These are phyloP conservation scores for Chlamydomonas incerta DNA, from an alignment of 139 green algal species.

Conservation along the genomic window DNA sequence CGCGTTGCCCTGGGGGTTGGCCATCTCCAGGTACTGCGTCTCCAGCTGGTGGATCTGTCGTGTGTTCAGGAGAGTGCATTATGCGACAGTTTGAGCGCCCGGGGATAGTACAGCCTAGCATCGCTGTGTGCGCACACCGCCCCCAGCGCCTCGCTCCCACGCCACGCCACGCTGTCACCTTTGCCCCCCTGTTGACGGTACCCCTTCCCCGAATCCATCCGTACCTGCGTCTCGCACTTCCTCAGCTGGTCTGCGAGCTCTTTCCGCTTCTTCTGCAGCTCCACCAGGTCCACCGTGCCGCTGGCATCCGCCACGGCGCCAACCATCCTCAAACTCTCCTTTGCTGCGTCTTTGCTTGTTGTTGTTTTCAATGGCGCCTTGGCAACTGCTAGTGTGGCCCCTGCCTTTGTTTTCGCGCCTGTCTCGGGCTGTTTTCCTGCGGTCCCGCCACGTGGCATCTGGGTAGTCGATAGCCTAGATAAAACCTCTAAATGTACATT, in stretches of 20 bases:
- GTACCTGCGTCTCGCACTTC: constrained; percentile 58
- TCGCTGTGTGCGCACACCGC: too few species aligned
- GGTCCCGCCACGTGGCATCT: too few species aligned
- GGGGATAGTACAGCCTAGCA: too few species aligned
- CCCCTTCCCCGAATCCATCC: background rate
- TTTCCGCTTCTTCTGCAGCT: constrained; percentile 60
- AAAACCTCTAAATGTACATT: background rate
- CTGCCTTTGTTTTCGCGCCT: too few species aligned
- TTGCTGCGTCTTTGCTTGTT: background rate
- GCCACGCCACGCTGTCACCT: too few species aligned
- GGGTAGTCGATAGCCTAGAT: too few species aligned
- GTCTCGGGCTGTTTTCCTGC: too few species aligned
- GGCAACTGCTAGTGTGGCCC: background rate
- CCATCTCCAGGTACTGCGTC: constrained; percentile 70
- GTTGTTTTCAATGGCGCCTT: background rate
- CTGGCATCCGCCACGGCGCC: too few species aligned
- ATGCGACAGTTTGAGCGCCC: too few species aligned
- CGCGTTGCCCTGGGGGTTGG: constrained; percentile 71
- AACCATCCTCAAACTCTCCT: background rate
- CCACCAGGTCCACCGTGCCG: constrained; percentile 26
- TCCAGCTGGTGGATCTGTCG: constrained; percentile 76
- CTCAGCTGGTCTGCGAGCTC: constrained; percentile 58
- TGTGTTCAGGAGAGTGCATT: background rate
- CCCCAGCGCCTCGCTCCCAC: too few species aligned
- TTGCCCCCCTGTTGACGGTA: background rate